These are phyloP conservation scores for Teunomyces cretensis DNA, from an alignment of 805 yeast genomes.

Conservation along the genomic window DNA sequence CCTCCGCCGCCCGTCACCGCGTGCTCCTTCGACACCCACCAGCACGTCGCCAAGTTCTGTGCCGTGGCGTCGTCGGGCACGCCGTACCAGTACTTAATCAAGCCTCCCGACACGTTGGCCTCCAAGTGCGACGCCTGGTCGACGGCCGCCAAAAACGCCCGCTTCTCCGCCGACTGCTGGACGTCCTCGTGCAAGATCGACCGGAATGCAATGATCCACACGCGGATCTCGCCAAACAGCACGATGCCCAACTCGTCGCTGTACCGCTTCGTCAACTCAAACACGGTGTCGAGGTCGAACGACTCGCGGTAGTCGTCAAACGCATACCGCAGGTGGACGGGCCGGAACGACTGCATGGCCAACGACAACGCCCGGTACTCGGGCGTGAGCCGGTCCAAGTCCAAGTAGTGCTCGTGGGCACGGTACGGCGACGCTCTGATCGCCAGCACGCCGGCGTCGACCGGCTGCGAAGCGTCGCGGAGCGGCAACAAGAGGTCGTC, in stretches of 20 bases:
- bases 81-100: slow-evolving; percentile 41
- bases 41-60: slow-evolving; percentile 39
- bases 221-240: slow-evolving; percentile 13
- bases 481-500: slow-evolving; percentile 14
- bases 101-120: slow-evolving; percentile 36
- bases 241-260: slow-evolving; percentile 8
- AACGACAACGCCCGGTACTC: slow-evolving; percentile 24
- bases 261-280: slow-evolving; percentile 14
- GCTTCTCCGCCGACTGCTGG: slow-evolving; percentile 19
- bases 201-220: slow-evolving; percentile 35
- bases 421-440: slow-evolving; percentile 32
- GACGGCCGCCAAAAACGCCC: slow-evolving; percentile 24
- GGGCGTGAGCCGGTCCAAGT: slow-evolving; percentile 18
- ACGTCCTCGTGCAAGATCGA: slow-evolving; percentile 28
- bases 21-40: slow-evolving; percentile 30
- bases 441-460: slow-evolving; percentile 5
- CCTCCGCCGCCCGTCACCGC: slow-evolving; percentile 38
- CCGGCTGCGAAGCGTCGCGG: slow-evolving; percentile 4
- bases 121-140: slow-evolving; percentile 35
- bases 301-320: slow-evolving; percentile 19
- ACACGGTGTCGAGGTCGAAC: slow-evolving; percentile 27
- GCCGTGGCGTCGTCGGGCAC: slow-evolving; percentile 30
- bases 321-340: slow-evolving; percentile 20
- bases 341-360: slow-evolving; percentile 28
- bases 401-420: slow-evolving; percentile 25